Evolutionary conservation across 345 rosid genomes (phyloP).

Genomic region (Streptanthus diversifolius): DNA sequence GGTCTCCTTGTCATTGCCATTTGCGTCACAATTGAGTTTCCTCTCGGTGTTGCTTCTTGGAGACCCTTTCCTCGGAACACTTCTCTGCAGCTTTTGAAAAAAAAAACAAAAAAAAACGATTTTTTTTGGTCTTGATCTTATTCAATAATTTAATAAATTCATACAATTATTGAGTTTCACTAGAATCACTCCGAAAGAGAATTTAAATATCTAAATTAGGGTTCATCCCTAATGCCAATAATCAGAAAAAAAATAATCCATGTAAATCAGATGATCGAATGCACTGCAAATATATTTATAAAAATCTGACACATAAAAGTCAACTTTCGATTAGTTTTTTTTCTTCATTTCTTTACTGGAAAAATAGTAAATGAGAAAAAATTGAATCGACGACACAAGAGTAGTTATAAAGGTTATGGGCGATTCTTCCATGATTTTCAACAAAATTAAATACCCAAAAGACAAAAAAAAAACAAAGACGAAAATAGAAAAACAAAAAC

Average conservation of each 20-base stretch:
- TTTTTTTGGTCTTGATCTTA: background rate
- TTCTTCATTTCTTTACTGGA: background rate
- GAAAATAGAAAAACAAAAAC: background rate
- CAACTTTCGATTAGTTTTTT: background rate
- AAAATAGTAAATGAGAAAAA: constrained; percentile 22
- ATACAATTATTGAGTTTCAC: constrained; percentile 12
- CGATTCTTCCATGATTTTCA: constrained; percentile 17
- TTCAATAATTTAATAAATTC: background rate
- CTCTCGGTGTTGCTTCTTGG: constrained; percentile 46
- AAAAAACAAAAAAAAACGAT: background rate
- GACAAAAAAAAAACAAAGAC: background rate
- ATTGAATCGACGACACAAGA: background rate
- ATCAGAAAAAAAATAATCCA: background rate
- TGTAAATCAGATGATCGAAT: background rate
- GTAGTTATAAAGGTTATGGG: constrained; percentile 16
- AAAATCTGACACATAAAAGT: constrained; percentile 7
- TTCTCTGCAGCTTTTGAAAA: constrained; percentile 58
- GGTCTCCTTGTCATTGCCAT: constrained; percentile 43
- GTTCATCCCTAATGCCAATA: constrained; percentile 16
- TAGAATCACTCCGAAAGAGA: background rate
- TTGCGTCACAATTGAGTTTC: constrained; percentile 40
- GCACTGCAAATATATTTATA: background rate
- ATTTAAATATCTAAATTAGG: constrained; percentile 13
- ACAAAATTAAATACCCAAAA: constrained; percentile 15
- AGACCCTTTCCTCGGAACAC: constrained; percentile 70